Percentiles rank a stretch among this genome's conserved stretches.
Evolutionary conservation across 2,329 filamentous ascomycete species (phyloP).

Genomic region (Leptographium flavum): DNA sequence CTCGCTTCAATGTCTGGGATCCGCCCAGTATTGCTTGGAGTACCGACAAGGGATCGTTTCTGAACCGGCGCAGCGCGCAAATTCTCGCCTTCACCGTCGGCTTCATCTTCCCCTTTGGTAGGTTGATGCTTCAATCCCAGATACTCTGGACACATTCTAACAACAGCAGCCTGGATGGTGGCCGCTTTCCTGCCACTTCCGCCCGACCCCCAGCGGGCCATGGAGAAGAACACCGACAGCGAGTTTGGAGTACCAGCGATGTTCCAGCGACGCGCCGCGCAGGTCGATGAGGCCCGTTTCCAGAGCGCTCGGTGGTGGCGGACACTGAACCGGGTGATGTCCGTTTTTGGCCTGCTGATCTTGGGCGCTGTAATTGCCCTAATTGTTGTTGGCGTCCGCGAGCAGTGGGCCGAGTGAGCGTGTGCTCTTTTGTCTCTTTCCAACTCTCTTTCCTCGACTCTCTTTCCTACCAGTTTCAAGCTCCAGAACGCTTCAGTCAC

Average conservation of each 20-base stretch:
- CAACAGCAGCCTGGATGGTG: conserved; percentile 53
- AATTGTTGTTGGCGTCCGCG: conserved; percentile 34
- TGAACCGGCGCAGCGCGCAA: conserved; percentile 59
- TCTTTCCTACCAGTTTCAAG: background rate
- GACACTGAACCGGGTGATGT: conserved; percentile 43
- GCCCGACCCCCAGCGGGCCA: conserved; percentile 34
- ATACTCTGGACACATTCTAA: conserved; percentile 6
- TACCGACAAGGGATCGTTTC: conserved; percentile 36
- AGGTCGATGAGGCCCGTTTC: conserved; percentile 29
- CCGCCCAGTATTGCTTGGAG: conserved; percentile 57
- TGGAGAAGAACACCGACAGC: conserved; percentile 32
- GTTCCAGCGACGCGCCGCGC: conserved; percentile 19
- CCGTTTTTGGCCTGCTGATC: conserved; percentile 38
- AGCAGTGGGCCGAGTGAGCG: conserved; percentile 26
- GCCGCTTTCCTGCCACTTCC: conserved; percentile 63
- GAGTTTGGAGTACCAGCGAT: conserved; percentile 23
- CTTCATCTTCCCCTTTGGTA: conserved; percentile 63
- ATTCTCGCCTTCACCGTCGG: conserved; percentile 61
- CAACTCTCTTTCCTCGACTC: no score
- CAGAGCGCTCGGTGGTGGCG: conserved; percentile 46
- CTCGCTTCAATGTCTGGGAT: conserved; percentile 52
- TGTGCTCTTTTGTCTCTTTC: background rate
- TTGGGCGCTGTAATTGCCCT: conserved; percentile 38
- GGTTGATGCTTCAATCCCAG: no score
- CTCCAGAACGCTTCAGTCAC: no score